Conservation (phyloP, 371 early-diverging fungal species). For the Mortierella sp. region DNA sequence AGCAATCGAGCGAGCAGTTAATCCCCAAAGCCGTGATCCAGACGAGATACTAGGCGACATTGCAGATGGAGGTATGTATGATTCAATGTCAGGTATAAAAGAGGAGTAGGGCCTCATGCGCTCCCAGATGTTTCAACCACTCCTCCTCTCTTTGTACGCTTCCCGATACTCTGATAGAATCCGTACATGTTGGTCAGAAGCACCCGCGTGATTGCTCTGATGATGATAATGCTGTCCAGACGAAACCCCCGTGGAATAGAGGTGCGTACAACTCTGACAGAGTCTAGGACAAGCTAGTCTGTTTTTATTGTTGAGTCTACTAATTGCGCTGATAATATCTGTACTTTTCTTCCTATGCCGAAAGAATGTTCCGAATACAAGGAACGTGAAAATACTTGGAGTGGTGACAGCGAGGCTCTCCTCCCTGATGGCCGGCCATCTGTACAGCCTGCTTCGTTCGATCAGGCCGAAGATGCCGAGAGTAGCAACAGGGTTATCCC, state of each 20-base stretch:
- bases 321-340: conserved; percentile 4
- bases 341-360: conserved; percentile 1
- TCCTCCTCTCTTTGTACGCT: conserved; percentile 1
- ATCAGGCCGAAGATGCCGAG: background rate
- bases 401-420: background rate
- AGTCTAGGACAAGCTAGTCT: conserved; percentile 7
- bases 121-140: too few species aligned
- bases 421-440: too few species aligned
- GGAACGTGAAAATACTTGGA: background rate
- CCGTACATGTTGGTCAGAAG: background rate
- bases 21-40: too few species aligned
- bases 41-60: too few species aligned
- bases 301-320: conserved; percentile 5
- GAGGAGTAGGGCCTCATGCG: too few species aligned
- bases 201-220: background rate
- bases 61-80: too few species aligned
- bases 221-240: background rate
- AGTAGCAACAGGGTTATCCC: background rate
- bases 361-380: background rate
- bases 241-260: conserved; percentile 5
- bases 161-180: conserved; percentile 2
- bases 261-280: conserved; percentile 3
- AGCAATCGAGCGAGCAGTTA: too few species aligned
- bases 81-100: too few species aligned
- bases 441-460: conserved; percentile 3